Percentiles rank a stretch among this genome's conserved stretches.
These are phyloP conservation scores for Helicostylum pulchrum DNA, from an alignment of 192 early-diverging fungal genomes.

Conservation along the genomic window DNA sequence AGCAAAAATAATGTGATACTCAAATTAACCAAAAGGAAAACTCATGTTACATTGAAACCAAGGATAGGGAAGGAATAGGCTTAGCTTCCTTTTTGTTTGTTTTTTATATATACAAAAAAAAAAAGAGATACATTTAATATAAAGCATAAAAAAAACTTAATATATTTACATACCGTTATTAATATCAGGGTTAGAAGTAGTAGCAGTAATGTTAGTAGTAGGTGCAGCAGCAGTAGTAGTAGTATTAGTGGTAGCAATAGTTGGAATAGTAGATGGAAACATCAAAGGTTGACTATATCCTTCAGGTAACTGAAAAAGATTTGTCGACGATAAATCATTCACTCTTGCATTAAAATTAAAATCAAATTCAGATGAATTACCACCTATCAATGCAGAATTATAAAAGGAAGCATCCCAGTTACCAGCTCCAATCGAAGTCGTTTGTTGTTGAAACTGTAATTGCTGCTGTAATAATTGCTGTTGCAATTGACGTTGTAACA, in stretches of 20 bases:
- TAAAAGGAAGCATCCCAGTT: too few species aligned
- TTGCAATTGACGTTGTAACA: slow-evolving; percentile 1
- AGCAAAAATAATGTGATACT: too few species aligned
- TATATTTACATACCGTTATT: not conserved
- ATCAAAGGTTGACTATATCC: slow-evolving; percentile 10
- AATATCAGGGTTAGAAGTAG: too few species aligned
- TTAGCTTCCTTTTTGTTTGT: not conserved
- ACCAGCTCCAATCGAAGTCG: not conserved
- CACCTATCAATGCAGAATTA: not conserved
- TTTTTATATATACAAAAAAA: too few species aligned
- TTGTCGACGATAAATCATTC: not conserved
- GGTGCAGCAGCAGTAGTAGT: not conserved
- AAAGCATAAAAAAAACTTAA: not conserved
- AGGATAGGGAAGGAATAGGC: too few species aligned
- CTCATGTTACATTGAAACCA: too few species aligned
- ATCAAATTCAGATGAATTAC: too few species aligned
- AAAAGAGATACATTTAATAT: too few species aligned
- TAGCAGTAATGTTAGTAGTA: not conserved
- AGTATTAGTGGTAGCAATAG: too few species aligned
- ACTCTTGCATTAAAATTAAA: too few species aligned
- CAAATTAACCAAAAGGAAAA: too few species aligned
- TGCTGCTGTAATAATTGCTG: not conserved
- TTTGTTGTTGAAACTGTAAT: not conserved
- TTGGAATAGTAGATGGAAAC: not conserved
- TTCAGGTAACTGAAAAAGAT: not conserved